A percentile compares a stretch with the other conserved stretches of the same genome.
These are phyloP conservation scores for Salvia miltiorrhiza DNA, from an alignment of 257 asterid species.

Conservation along the genomic window DNA sequence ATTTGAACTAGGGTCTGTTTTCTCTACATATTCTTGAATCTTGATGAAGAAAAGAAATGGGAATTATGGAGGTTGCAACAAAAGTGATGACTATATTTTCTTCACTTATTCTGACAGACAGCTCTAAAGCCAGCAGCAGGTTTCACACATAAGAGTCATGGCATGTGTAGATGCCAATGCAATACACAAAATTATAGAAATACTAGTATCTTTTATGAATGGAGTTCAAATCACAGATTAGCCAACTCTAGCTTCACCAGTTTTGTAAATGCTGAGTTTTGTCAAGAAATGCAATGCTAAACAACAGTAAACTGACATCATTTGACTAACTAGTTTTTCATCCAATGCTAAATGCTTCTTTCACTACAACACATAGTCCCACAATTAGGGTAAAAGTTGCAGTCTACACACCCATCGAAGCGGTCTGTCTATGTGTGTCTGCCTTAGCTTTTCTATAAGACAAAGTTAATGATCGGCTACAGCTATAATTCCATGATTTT, in stretches of 20 bases:
- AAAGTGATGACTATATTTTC: not conserved
- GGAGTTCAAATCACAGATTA: not conserved
- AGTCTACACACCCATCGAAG: constrained; percentile 4
- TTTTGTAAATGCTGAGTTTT: no score
- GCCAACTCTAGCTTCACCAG: not conserved
- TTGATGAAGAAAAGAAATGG: not conserved
- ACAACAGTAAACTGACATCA: no score
- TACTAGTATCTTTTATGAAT: no score
- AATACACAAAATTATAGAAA: no score
- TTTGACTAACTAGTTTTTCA: no score
- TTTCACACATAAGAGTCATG: constrained; percentile 8
- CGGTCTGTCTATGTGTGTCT: not conserved
- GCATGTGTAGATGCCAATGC: no score
- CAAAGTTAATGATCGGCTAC: not conserved
- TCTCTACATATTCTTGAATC: no score
- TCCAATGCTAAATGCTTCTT: no score
- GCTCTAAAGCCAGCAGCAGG: not conserved
- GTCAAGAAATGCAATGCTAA: no score
- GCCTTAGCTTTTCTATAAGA: not conserved
- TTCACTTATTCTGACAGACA: not conserved
- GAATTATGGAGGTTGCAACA: not conserved
- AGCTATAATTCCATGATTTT: constrained; percentile 22
- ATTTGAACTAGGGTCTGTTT: no score
- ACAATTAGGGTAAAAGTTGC: not conserved
- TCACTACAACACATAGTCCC: not conserved